Evolutionary conservation across 2,329 filamentous ascomycete species (phyloP).

Genomic region (Cadophora gregata): DNA sequence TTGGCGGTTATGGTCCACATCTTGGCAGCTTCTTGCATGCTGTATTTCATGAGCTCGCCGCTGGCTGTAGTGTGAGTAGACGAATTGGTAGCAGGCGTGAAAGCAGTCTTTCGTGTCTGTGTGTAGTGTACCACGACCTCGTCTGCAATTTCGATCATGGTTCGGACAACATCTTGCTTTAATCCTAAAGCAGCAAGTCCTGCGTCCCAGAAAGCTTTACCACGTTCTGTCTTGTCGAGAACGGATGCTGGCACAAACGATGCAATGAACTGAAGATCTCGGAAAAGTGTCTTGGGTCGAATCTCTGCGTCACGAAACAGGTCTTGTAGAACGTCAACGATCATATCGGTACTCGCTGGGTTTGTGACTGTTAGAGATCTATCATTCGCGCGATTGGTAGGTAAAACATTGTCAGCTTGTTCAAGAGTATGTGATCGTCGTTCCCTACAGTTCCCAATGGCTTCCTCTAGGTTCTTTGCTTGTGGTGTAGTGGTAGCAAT

Average conservation of each 20-base stretch:
- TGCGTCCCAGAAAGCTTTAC: constrained; percentile 82
- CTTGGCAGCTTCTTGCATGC: constrained; percentile 79
- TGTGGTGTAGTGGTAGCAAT: constrained; percentile 41
- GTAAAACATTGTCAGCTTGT: constrained; percentile 60
- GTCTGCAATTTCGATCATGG: constrained; percentile 69
- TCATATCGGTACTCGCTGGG: constrained; percentile 51
- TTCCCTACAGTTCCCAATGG: constrained; percentile 73
- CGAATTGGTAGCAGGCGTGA: constrained; percentile 25
- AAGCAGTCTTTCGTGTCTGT: constrained; percentile 58
- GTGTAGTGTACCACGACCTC: constrained; percentile 72
- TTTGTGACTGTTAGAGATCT: constrained; percentile 66
- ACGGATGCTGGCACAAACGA: constrained; percentile 66
- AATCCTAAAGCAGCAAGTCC: constrained; percentile 86
- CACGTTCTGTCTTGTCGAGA: constrained; percentile 66
- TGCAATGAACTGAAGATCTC: constrained; percentile 78
- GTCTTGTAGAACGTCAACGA: constrained; percentile 69
- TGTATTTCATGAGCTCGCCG: constrained; percentile 62
- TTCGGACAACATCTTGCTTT: constrained; percentile 81
- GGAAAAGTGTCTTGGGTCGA: constrained; percentile 80
- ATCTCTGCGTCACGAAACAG: constrained; percentile 72
- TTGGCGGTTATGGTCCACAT: constrained; percentile 95
- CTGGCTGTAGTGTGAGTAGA: constrained; percentile 44
- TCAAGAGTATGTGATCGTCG: constrained; percentile 64
- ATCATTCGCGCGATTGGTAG: constrained; percentile 78
- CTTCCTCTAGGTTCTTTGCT: constrained; percentile 63